phyloP scores from a whole-genome alignment of 1,284 basidiomycete species.

The Ustilago trichophora region DNA sequence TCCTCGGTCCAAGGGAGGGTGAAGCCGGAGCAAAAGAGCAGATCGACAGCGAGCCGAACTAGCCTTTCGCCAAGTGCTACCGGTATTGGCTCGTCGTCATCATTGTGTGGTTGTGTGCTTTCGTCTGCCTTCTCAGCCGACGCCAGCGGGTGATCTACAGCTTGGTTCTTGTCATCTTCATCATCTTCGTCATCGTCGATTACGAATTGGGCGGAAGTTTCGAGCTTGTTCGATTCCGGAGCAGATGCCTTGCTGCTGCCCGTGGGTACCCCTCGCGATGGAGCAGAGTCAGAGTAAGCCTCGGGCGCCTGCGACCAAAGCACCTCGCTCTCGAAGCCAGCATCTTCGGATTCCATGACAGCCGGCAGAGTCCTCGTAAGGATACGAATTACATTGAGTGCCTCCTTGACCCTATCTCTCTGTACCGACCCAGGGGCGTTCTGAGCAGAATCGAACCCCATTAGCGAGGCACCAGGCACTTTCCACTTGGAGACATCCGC shows the following conservation, averaged over 20 bases:
- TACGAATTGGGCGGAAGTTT: slow-evolving; percentile 56
- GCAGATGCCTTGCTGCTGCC: neutral
- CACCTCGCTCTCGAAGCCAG: slow-evolving; percentile 33
- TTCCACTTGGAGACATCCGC: slow-evolving; percentile 33
- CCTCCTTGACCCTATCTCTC: slow-evolving; percentile 55
- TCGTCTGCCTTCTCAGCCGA: neutral
- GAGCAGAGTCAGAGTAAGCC: slow-evolving; percentile 8
- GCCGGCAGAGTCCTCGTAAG: slow-evolving; percentile 58
- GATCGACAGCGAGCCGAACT: slow-evolving; percentile 47
- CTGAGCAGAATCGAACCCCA: slow-evolving; percentile 8
- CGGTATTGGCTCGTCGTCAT: slow-evolving; percentile 16
- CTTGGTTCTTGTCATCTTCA: no score
- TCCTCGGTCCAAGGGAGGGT: slow-evolving; percentile 64
- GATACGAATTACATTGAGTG: slow-evolving; percentile 60
- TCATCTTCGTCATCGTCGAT: slow-evolving; percentile 57
- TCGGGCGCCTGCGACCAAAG: slow-evolving; percentile 43
- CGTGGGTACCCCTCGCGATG: neutral
- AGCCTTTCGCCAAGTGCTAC: slow-evolving; percentile 47
- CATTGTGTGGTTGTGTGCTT: neutral
- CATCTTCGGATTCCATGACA: slow-evolving; percentile 36
- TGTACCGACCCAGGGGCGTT: neutral
- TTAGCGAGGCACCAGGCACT: slow-evolving; percentile 21
- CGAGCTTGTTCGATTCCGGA: slow-evolving; percentile 47
- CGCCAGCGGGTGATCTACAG: slow-evolving; percentile 35
- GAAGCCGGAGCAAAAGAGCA: slow-evolving; percentile 64